Evolutionary conservation across 1,284 basidiomycete genomes (phyloP), one percentile per base, ranked within the genome.

Genomic region (Microbotryum intermedium): DNA sequence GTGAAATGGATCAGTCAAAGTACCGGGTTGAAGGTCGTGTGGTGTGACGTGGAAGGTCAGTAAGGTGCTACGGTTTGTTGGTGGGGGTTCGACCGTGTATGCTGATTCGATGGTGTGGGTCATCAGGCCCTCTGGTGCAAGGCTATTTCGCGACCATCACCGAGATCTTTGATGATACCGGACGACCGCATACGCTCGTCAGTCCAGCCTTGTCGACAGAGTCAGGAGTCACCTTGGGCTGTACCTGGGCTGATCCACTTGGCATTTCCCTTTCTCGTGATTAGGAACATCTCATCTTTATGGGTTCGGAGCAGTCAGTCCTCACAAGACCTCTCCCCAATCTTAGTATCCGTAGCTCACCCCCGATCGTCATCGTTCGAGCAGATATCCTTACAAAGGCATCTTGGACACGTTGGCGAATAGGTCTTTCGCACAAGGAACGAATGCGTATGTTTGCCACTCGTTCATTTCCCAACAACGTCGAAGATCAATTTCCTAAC

Each of bases 321-420:
- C 11, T 16, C 18, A 23, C 29, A 7, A 10, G 7, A 39, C 28
- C 29, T 13, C 44, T 21, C 10, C 34, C 16, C 34, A 6, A 16
- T 16, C 34, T 16, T 6, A 39, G 0, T 16, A 16, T 39, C 34
- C 13, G 34, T 13, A 39, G 34, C 34, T 39, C 18, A 39, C 18
- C 3, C 18, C 34, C 34, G 34, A 39, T 11, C 34, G 18, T 39
- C 34, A 4, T 39, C 6, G 13, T 16, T 39, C 34, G 34, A 39
- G 18, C 34, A 39, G 34, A 39, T 39, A 93, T 73, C 94, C 94
- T 0, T 93, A 90, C 81, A 98, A 98, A 75, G 95, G 94, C 29
- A 88, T 97, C 52, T 84, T 99, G 57, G 95, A 98, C 77, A 86
- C 89, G 65, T 81, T 99, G n/a, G 95, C 95, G 10, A 98, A 97